phyloP scores from a whole-genome alignment of 495 filamentous ascomycete genomes.

The Hypoxylon perforatum region DNA sequence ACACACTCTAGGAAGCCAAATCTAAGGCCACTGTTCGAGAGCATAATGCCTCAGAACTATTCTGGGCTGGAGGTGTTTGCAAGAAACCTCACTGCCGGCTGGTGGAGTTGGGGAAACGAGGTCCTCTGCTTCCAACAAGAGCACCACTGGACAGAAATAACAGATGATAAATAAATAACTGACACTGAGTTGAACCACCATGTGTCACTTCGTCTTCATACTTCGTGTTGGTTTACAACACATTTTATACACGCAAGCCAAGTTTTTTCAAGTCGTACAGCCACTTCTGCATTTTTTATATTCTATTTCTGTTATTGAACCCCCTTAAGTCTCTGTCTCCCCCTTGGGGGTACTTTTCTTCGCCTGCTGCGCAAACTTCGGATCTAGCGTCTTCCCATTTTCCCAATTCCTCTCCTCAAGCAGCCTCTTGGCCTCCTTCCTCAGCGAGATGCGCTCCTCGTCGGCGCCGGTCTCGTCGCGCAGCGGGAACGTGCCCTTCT shows the following conservation, averaged over 20 bases:
- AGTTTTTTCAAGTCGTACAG: constrained; percentile 39
- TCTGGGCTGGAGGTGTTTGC: constrained; percentile 87
- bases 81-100: constrained; percentile 83
- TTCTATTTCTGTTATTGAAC: neutral
- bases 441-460: constrained; percentile 50
- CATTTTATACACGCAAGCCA: constrained; percentile 20
- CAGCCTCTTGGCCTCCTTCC: constrained; percentile 69
- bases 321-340: neutral
- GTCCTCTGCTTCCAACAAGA: constrained; percentile 80
- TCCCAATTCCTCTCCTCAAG: constrained; percentile 56
- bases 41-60: constrained; percentile 62
- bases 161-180: constrained; percentile 8
- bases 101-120: constrained; percentile 92
- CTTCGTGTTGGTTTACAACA: constrained; percentile 12
- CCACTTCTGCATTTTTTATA: neutral
- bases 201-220: constrained; percentile 2
- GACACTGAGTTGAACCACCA: constrained; percentile 12
- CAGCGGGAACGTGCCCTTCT: constrained; percentile 32
- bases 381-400: constrained; percentile 43
- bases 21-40: constrained; percentile 57
- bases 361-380: constrained; percentile 43
- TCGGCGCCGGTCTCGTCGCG: constrained; percentile 50
- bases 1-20: constrained; percentile 90
- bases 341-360: constrained; percentile 12
- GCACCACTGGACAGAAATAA: constrained; percentile 68